Base-by-base conservation (phyloP, 129 eudicot genomes). In the Logfia minima region DNA sequence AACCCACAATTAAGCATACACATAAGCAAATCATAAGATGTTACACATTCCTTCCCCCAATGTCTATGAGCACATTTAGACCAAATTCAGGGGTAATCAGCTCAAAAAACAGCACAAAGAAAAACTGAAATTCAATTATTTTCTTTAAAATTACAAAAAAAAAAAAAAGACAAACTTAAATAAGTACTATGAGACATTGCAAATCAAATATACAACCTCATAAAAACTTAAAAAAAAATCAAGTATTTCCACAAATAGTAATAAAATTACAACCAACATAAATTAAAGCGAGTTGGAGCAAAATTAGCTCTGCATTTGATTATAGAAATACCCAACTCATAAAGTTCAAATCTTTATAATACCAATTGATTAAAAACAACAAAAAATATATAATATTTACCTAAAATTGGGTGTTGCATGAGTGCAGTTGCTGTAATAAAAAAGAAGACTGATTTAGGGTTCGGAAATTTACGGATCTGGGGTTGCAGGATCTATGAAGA, bases 401-500 rank as follows among this genome's bases (percentile, higher is more conserved):
- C 90, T 77, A 58, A 77, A 76, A 89, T 37, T 76, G 82, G 74
- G 65, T 2, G 71, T 78, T 70, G 41, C 71, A 77, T 63, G 66
- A 53, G 68, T 71, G 82, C 60, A 77, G 43, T 69, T 24, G 75
- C 66, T 69, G 74, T 26, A 68, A 35, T 14, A 35, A 6, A 6
- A n/a, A 18, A 18, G 19, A 6, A 55, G 75, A 79, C 69, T 56
- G 51, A 77, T 75, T 53, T 83, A 76, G 80, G 84, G 82, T 82
- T 81, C 32, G 53, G 28, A n/a, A 76, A 62, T 26, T 45, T 43
- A 28, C 51, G 76, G 84, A 81, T 81, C 84, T 81, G 84, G 63
- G n/a, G 53, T 75, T 76, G 85, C 76, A 77, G 89, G 86, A 85
- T 86, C 90, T 86, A 68, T 82, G 87, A 78, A 72, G 69, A 56